Evolutionary conservation across 1,284 basidiomycete species (phyloP).

Genomic region (Filobasidium uniguttulatum): DNA sequence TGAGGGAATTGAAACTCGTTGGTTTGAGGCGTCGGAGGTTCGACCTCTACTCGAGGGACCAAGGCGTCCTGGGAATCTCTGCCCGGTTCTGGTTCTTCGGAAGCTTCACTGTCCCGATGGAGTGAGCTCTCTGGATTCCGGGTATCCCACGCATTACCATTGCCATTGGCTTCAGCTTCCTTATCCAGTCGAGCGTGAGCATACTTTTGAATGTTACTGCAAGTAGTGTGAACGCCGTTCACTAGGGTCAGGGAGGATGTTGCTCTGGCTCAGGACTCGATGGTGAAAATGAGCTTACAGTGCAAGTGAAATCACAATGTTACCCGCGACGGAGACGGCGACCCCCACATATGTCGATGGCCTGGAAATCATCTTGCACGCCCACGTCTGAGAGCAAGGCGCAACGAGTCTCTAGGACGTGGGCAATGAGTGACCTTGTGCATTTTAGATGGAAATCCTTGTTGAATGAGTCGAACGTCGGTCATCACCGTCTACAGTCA

Average conservation of each 20-base stretch:
- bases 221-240: neutral
- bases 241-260: neutral
- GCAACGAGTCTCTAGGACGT: too few relatives aligned
- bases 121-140: too few relatives aligned
- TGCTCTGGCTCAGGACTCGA: neutral
- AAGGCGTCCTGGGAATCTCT: too few relatives aligned
- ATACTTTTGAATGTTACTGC: constrained; percentile 68
- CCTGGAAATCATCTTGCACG: too few relatives aligned
- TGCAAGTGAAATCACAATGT: constrained; percentile 76
- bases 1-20: neutral
- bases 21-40: neutral
- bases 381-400: too few relatives aligned
- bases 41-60: neutral
- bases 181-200: constrained; percentile 61
- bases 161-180: constrained; percentile 1
- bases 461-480: too few relatives aligned
- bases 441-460: too few relatives aligned
- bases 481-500: too few relatives aligned
- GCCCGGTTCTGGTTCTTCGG: too few relatives aligned
- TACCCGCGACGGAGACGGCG: constrained; percentile 65
- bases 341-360: constrained; percentile 58
- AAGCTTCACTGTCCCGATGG: too few relatives aligned
- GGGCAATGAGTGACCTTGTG: too few relatives aligned
- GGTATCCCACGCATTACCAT: neutral
- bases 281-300: constrained; percentile 40